Conservation (phyloP, 2,329 filamentous ascomycete species). For the Ceratocystis cacaofunesta region DNA sequence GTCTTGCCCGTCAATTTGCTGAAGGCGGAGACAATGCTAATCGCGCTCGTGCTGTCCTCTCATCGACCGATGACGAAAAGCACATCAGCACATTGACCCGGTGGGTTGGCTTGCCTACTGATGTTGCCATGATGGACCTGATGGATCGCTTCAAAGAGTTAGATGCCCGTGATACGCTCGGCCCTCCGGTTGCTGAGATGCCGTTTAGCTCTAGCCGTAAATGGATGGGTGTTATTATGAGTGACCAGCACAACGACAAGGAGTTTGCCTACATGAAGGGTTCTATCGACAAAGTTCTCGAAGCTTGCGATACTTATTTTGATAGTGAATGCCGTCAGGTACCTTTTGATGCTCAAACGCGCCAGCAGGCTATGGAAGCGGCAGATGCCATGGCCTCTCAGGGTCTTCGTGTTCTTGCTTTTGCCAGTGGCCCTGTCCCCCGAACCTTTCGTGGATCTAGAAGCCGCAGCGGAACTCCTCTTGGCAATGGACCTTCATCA, state of each 20-base stretch:
- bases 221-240: constrained; percentile 95
- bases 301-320: constrained; percentile 80
- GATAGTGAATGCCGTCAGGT: constrained; percentile 76
- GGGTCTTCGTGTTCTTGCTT: constrained; percentile 79
- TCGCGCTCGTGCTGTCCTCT: constrained; percentile 53
- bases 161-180: constrained; percentile 74
- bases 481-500: constrained; percentile 27
- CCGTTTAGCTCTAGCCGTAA: constrained; percentile 96
- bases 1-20: constrained; percentile 58
- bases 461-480: constrained; percentile 31
- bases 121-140: constrained; percentile 91
- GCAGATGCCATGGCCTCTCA: constrained; percentile 78
- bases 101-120: constrained; percentile 94
- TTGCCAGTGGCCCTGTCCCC: constrained; percentile 66
- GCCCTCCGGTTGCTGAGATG: constrained; percentile 68
- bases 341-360: constrained; percentile 61
- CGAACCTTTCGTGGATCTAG: constrained; percentile 26
- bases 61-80: constrained; percentile 56
- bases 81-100: constrained; percentile 46
- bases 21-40: constrained; percentile 42
- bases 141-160: constrained; percentile 83
- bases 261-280: constrained; percentile 94
- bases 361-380: constrained; percentile 59
- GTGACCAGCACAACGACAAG: constrained; percentile 43
- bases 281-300: constrained; percentile 72